Percentiles rank a stretch among this genome's conserved stretches.
Evolutionary conservation across 139 green algal genomes (phyloP).

Genomic region (Coccomyxa sp.): DNA sequence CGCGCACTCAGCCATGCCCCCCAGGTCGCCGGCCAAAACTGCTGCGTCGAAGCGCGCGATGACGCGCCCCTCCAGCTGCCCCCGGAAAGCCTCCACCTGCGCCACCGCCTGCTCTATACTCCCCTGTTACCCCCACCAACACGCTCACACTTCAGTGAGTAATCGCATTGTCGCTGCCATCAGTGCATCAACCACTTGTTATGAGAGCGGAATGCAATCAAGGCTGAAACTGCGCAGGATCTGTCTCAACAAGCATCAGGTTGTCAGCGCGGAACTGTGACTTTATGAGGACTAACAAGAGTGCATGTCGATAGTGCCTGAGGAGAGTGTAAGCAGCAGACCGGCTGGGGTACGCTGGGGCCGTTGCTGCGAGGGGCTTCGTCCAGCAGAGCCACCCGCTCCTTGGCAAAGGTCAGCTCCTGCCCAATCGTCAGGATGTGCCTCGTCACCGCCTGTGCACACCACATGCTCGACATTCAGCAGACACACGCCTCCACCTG

Average conservation of each 20-base stretch:
- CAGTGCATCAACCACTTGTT: background rate
- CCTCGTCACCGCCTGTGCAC: constrained; percentile 31
- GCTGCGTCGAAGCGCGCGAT: constrained; percentile 61
- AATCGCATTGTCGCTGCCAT: background rate
- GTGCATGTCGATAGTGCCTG: too few relatives aligned
- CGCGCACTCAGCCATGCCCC: constrained; percentile 54
- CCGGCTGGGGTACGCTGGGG: background rate
- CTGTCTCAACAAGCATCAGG: too few relatives aligned
- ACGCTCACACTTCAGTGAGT: background rate
- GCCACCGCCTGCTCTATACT: constrained; percentile 36
- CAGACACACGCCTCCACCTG: too few relatives aligned
- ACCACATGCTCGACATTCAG: too few relatives aligned
- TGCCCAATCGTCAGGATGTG: constrained; percentile 30
- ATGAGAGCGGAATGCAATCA: background rate
- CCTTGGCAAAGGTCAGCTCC: constrained; percentile 37
- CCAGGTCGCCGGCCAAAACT: constrained; percentile 27
- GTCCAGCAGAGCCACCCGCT: constrained; percentile 23
- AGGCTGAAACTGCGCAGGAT: too few relatives aligned
- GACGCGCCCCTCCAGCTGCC: constrained; percentile 57
- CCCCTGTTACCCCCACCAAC: constrained; percentile 13
- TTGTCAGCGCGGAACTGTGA: too few relatives aligned
- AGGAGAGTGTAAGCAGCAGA: background rate
- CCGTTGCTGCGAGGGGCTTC: background rate
- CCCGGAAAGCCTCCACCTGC: constrained; percentile 56
- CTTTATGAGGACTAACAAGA: too few relatives aligned